Percentiles rank a stretch among this genome's conserved stretches.
Evolutionary conservation across 163 green algal genomes (phyloP).

Genomic region (Scenedesmus sp.): DNA sequence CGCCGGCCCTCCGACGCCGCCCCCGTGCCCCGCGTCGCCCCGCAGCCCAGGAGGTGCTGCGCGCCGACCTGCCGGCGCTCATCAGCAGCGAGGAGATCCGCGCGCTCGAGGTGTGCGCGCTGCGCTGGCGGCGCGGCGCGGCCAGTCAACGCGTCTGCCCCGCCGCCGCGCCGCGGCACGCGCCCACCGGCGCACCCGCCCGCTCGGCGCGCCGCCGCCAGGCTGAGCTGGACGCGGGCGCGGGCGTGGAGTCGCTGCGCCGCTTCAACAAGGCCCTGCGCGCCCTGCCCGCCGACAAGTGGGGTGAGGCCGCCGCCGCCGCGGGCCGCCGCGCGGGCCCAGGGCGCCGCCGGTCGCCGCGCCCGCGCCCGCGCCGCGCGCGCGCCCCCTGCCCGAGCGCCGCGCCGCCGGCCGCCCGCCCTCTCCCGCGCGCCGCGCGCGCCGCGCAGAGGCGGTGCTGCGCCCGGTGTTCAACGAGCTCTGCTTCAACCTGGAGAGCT

Average conservation of each 20-base stretch:
- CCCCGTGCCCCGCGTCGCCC: neutral
- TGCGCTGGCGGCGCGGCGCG: neutral
- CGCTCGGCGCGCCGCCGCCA: slow-evolving; percentile 40
- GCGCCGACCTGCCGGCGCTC: slow-evolving; percentile 55
- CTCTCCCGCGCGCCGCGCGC: neutral
- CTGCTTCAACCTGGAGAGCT: slow-evolving; percentile 93
- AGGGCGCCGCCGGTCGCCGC: too few relatives aligned
- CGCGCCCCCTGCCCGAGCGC: too few relatives aligned
- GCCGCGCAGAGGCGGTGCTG: slow-evolving; percentile 74
- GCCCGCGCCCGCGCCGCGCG: too few relatives aligned
- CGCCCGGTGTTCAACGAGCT: slow-evolving; percentile 88
- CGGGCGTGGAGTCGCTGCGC: slow-evolving; percentile 72
- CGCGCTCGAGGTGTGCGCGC: slow-evolving; percentile 61
- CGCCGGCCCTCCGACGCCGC: neutral
- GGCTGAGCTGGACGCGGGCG: slow-evolving; percentile 79
- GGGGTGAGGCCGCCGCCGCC: slow-evolving; percentile 56
- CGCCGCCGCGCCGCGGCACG: too few relatives aligned
- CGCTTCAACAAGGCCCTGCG: slow-evolving; percentile 83
- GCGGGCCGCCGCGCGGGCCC: too few relatives aligned
- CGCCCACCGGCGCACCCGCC: too few relatives aligned
- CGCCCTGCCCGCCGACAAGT: slow-evolving; percentile 64
- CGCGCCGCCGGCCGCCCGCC: too few relatives aligned
- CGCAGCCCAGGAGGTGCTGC: slow-evolving; percentile 30
- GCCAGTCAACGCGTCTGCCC: neutral
- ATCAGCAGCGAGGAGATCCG: slow-evolving; percentile 70